A percentile compares a stretch with the other conserved stretches of the same genome.
Evolutionary conservation across 129 eudicot genomes (phyloP).

Genomic region (Flaveria ramosissima): DNA sequence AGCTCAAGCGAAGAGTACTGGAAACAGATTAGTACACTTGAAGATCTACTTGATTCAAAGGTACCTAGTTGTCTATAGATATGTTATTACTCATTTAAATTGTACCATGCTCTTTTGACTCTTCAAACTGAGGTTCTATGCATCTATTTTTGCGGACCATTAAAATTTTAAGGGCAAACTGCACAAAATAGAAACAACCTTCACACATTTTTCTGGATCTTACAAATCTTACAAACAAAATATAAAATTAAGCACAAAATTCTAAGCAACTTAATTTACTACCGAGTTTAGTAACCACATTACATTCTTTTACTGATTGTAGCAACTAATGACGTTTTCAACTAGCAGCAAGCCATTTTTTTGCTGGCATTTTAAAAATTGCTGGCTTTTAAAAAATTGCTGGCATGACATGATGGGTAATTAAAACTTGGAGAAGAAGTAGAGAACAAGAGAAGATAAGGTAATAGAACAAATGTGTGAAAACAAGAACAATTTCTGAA

Average conservation of each 20-base stretch:
- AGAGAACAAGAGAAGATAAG: too few relatives aligned
- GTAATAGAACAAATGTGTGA: too few relatives aligned
- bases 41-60: constrained; percentile 77
- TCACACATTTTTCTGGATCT: not conserved
- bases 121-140: not conserved
- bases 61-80: constrained; percentile 30
- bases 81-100: not conserved
- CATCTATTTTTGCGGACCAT: not conserved
- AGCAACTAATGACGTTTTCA: not conserved
- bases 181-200: not conserved
- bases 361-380: not conserved
- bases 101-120: constrained; percentile 2
- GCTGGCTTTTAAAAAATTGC: too few relatives aligned
- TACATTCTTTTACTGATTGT: not conserved
- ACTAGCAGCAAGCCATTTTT: not conserved
- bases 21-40: constrained; percentile 66
- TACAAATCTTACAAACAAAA: too few relatives aligned
- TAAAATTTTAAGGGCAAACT: not conserved
- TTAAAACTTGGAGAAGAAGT: too few relatives aligned
- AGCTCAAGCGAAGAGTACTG: constrained; percentile 40
- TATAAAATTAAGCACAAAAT: not conserved
- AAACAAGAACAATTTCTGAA: too few relatives aligned
- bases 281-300: not conserved
- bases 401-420: too few relatives aligned
- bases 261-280: too few relatives aligned